These are phyloP conservation scores for Aspergillus novoparasiticus DNA, from an alignment of 2,329 filamentous ascomycete species.

Conservation along the genomic window DNA sequence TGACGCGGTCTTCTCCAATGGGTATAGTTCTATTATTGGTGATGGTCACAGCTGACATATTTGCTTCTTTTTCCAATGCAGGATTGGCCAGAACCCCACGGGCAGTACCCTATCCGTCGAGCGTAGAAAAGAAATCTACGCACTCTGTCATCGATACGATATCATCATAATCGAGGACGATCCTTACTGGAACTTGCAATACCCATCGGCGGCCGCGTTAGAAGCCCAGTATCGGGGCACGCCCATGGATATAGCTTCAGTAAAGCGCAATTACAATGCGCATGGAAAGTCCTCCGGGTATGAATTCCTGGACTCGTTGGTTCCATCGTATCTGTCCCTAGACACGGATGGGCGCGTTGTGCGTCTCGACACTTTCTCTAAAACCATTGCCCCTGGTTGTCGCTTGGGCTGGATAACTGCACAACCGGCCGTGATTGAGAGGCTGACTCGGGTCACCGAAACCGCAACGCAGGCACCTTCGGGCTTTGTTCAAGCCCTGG, in stretches of 20 bases:
- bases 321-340: slow-evolving; percentile 78
- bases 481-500: slow-evolving; percentile 83
- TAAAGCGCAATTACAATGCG: slow-evolving; percentile 43
- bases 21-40: background rate
- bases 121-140: slow-evolving; percentile 77
- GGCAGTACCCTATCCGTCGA: slow-evolving; percentile 72
- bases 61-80: slow-evolving; percentile 30
- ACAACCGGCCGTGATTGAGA: slow-evolving; percentile 75
- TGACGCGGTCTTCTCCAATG: background rate
- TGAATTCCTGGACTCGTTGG: slow-evolving; percentile 78
- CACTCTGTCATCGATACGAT: slow-evolving; percentile 78
- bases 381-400: slow-evolving; percentile 87
- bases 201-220: slow-evolving; percentile 65
- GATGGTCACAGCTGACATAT: slow-evolving; percentile 10
- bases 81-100: slow-evolving; percentile 89
- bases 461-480: slow-evolving; percentile 79
- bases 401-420: slow-evolving; percentile 89
- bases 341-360: slow-evolving; percentile 87
- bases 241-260: slow-evolving; percentile 32
- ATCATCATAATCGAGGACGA: slow-evolving; percentile 92
- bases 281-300: slow-evolving; percentile 65
- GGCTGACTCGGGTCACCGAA: slow-evolving; percentile 74
- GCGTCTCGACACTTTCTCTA: slow-evolving; percentile 90
- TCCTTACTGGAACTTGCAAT: slow-evolving; percentile 95
- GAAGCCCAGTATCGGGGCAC: slow-evolving; percentile 33